Evolutionary conservation across 768 basidiomycete species (phyloP).

Genomic region (Multifurca ochricompacta): DNA sequence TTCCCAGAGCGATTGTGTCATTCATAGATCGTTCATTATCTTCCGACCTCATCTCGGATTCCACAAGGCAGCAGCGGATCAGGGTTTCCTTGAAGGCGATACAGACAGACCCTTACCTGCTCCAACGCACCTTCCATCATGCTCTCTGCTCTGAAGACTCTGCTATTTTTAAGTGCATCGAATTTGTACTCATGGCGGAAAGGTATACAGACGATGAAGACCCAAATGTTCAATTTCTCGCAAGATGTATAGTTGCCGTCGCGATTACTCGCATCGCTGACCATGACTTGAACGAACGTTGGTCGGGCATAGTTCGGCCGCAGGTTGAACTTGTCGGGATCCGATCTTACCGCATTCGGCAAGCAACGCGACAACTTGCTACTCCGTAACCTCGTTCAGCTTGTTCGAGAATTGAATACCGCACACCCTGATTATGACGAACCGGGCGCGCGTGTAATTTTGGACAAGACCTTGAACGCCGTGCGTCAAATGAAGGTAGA

Average conservation of each 20-base stretch:
- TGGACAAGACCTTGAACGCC: neutral
- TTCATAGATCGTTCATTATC: conserved; percentile 2
- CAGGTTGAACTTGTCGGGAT: neutral
- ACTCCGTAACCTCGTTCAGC: neutral
- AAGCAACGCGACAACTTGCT: neutral
- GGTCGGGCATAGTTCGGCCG: neutral
- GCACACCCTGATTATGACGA: neutral
- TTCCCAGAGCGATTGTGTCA: neutral
- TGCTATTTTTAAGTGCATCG: neutral
- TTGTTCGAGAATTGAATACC: neutral
- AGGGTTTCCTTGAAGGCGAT: neutral
- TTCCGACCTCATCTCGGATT: conserved; percentile 1
- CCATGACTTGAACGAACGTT: neutral
- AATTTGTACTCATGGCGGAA: conserved; percentile 1
- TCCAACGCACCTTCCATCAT: conserved; percentile 1
- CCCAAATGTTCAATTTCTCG: neutral
- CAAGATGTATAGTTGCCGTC: conserved; percentile 4
- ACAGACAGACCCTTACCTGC: neutral
- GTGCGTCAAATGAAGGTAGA: neutral
- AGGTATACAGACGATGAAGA: neutral
- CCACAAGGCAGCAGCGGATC: neutral
- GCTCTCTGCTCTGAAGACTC: neutral
- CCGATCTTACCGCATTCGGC: neutral
- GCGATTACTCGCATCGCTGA: neutral
- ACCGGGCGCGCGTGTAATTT: neutral